Conservation (phyloP, 2,329 filamentous ascomycete genomes). For the Ophiostoma australiae region DNA sequence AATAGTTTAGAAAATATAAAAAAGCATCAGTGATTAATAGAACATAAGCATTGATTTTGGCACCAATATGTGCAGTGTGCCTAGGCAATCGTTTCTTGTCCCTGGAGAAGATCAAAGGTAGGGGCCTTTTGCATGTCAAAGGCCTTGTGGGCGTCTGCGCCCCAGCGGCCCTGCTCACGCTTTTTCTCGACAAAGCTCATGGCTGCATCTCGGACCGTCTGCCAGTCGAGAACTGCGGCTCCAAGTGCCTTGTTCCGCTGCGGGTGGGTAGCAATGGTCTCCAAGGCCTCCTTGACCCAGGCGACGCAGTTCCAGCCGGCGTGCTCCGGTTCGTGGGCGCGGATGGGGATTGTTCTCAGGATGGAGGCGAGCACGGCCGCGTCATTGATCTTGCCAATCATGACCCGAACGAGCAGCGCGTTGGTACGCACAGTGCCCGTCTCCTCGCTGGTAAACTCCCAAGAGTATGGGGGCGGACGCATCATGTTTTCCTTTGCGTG, state of each 20-base stretch:
- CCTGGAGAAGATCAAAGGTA: not conserved
- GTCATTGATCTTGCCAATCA: not conserved
- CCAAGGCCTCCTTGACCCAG: not conserved
- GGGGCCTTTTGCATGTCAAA: not conserved
- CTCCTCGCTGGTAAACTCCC: not conserved
- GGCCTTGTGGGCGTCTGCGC: not conserved
- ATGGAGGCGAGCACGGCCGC: not conserved
- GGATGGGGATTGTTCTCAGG: not conserved
- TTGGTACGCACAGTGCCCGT: not conserved
- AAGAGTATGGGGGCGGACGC: not conserved
- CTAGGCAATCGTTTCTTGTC: not conserved
- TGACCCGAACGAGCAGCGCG: not conserved
- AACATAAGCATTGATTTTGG: too few relatives aligned
- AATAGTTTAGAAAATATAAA: too few relatives aligned
- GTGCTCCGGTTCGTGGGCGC: not conserved
- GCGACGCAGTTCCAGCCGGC: slow-evolving; percentile 4
- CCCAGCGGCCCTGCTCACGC: not conserved
- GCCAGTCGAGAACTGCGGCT: not conserved
- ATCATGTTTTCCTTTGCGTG: not conserved
- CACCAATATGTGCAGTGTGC: too few relatives aligned
- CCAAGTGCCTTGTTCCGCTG: not conserved
- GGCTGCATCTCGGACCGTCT: not conserved
- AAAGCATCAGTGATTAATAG: too few relatives aligned
- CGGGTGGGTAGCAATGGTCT: not conserved
- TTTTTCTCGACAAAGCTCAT: not conserved